Evolutionary conservation across 768 basidiomycete species (phyloP).

Genomic region (Suillus ampliporus): DNA sequence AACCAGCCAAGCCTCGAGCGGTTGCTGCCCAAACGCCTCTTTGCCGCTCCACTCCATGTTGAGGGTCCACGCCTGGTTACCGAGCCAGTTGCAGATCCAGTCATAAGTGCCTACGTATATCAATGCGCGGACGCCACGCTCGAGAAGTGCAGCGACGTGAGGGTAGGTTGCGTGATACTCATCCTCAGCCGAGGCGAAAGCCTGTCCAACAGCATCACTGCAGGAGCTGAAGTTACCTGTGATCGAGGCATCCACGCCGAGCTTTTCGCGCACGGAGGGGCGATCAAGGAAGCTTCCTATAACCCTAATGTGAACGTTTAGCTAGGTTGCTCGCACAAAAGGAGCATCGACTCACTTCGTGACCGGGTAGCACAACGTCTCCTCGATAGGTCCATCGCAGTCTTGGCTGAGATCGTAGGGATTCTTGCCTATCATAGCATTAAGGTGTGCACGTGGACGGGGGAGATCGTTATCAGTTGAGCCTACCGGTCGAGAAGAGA

Average conservation of each 20-base stretch:
- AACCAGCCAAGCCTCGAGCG: slow-evolving; percentile 65
- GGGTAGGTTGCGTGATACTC: slow-evolving; percentile 31
- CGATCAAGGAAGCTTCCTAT: slow-evolving; percentile 68
- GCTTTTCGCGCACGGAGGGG: slow-evolving; percentile 52
- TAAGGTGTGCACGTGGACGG: not conserved
- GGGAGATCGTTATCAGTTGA: not conserved
- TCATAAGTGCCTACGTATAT: slow-evolving; percentile 79
- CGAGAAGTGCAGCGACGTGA: slow-evolving; percentile 60
- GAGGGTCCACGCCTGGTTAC: slow-evolving; percentile 79
- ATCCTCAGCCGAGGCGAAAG: slow-evolving; percentile 56
- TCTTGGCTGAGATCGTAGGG: slow-evolving; percentile 73
- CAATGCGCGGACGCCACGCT: slow-evolving; percentile 75
- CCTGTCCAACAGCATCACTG: slow-evolving; percentile 47
- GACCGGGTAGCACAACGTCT: slow-evolving; percentile 64
- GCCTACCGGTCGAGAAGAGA: slow-evolving; percentile 40
- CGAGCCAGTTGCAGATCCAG: slow-evolving; percentile 82
- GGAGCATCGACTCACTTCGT: slow-evolving; percentile 40
- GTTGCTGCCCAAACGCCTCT: slow-evolving; percentile 50
- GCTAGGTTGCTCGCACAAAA: slow-evolving; percentile 6
- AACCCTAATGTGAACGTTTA: slow-evolving; percentile 42
- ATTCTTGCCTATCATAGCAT: slow-evolving; percentile 45
- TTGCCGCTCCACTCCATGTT: slow-evolving; percentile 74
- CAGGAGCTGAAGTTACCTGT: slow-evolving; percentile 47
- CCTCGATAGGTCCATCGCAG: slow-evolving; percentile 54
- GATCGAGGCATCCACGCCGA: slow-evolving; percentile 66